Percentiles rank a stretch among this genome's conserved stretches.
Conservation (phyloP, 805 yeast genomes). For the Candida qinlingensis region DNA sequence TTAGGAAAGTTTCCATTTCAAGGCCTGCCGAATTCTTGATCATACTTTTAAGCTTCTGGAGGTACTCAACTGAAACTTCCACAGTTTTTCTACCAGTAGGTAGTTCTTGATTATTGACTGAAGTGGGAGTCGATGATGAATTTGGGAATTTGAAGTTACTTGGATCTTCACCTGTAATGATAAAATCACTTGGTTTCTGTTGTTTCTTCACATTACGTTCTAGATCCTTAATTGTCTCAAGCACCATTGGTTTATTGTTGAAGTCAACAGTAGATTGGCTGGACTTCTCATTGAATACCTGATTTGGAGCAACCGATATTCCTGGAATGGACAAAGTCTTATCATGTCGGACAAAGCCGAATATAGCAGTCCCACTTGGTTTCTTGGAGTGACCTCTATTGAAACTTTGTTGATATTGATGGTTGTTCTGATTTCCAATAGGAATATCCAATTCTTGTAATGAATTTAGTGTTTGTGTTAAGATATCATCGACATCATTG, state of each 20-base stretch:
- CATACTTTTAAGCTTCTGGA: conserved; percentile 20
- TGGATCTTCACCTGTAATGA: conserved; percentile 42
- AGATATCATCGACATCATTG: conserved; percentile 37
- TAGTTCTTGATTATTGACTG: conserved; percentile 5
- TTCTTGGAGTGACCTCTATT: conserved; percentile 46
- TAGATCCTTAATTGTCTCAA: conserved; percentile 16
- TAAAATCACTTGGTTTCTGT: conserved; percentile 28
- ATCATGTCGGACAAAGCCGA: conserved; percentile 64
- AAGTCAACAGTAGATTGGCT: no score
- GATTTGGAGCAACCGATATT: conserved; percentile 23
- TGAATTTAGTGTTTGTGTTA: conserved; percentile 50
- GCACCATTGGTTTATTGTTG: conserved; percentile 15
- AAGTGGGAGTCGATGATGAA: conserved; percentile 19
- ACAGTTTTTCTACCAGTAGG: conserved; percentile 16
- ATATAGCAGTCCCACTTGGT: conserved; percentile 75
- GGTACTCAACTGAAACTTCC: conserved; percentile 24
- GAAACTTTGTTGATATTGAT: neutral
- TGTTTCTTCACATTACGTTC: conserved; percentile 2
- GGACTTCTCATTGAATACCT: conserved; percentile 11
- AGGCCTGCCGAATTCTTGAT: conserved; percentile 20
- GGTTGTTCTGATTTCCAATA: conserved; percentile 21
- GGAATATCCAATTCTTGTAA: conserved; percentile 65
- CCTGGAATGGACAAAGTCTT: conserved; percentile 61
- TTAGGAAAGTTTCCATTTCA: conserved; percentile 18
- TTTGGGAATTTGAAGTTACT: conserved; percentile 56